Percentiles rank a stretch among this genome's conserved stretches.
These are phyloP conservation scores for Pharus latifolius DNA, from an alignment of 176 grass and related monocot genomes.

Conservation along the genomic window DNA sequence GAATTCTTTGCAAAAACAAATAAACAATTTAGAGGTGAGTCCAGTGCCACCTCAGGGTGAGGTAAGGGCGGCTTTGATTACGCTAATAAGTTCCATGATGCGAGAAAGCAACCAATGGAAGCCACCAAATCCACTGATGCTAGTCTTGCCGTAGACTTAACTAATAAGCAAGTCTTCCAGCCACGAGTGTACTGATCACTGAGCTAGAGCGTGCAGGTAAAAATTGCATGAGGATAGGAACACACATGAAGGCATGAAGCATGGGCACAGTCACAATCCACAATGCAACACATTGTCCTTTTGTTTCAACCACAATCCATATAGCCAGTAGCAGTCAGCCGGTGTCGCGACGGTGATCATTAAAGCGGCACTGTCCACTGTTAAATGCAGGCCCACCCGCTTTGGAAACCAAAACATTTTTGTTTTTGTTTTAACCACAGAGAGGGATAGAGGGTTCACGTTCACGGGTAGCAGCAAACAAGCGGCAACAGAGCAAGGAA, in stretches of 20 bases:
- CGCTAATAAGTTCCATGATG: neutral
- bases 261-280: neutral
- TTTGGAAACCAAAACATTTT: conserved; percentile 5
- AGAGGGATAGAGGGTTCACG: neutral
- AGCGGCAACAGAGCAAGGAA: neutral
- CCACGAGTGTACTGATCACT: neutral
- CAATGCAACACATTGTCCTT: neutral
- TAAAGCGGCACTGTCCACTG: neutral
- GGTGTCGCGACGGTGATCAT: neutral
- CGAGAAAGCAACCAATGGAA: neutral
- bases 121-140: conserved; percentile 12
- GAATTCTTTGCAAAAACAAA: too few species aligned
- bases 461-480: conserved; percentile 1
- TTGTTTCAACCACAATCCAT: neutral
- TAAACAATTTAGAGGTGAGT: neutral
- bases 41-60: neutral
- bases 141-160: too few species aligned
- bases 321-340: neutral
- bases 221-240: neutral
- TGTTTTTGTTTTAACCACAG: neutral
- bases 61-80: conserved; percentile 10
- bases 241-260: neutral
- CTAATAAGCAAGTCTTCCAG: too few species aligned
- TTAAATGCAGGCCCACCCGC: neutral
- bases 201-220: neutral